These are phyloP conservation scores for Lachnellula hyalina DNA, from an alignment of 2,329 filamentous ascomycete species.

Conservation along the genomic window DNA sequence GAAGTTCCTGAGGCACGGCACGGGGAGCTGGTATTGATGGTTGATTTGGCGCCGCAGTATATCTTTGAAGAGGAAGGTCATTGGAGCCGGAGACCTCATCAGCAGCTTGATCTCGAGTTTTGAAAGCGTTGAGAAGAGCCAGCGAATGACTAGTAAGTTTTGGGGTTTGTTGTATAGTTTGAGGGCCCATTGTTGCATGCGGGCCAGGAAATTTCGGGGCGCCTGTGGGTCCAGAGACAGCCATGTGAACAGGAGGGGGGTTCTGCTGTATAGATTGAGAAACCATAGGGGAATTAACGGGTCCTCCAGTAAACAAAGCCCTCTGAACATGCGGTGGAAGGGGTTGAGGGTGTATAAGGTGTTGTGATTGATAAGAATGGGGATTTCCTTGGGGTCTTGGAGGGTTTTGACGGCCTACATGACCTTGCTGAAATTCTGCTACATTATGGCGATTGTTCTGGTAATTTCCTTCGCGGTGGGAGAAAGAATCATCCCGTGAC, in stretches of 20 bases:
- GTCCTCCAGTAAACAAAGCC: constrained; percentile 41
- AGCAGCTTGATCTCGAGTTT: constrained; percentile 21
- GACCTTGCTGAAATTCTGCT: constrained; percentile 4
- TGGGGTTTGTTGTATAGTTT: constrained; percentile 18
- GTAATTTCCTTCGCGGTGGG: constrained; percentile 22
- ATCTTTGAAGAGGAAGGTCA: constrained; percentile 16
- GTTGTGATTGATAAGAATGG: constrained; percentile 28
- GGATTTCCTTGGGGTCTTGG: constrained; percentile 21
- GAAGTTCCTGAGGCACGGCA: constrained; percentile 25
- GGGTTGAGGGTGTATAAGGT: constrained; percentile 33
- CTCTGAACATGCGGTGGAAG: constrained; percentile 51
- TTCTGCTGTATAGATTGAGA: constrained; percentile 28
- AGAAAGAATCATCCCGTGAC: constrained; percentile 26
- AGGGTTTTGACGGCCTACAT: constrained; percentile 9
- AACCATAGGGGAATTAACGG: constrained; percentile 28
- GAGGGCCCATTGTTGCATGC: constrained; percentile 26
- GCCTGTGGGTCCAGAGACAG: constrained; percentile 5
- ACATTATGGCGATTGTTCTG: constrained; percentile 7
- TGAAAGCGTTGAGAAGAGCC: constrained; percentile 43
- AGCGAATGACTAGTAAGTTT: constrained; percentile 40
- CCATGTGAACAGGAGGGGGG: constrained; percentile 5
- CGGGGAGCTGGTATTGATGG: constrained; percentile 2
- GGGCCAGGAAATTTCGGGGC: constrained; percentile 26
- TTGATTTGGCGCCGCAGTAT: constrained; percentile 11
- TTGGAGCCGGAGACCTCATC: constrained; percentile 7